Evolutionary conservation across 352 stramenopile genomes (phyloP), one percentile per base, ranked within the genome.

Genomic region (Phytophthora citrophthora): DNA sequence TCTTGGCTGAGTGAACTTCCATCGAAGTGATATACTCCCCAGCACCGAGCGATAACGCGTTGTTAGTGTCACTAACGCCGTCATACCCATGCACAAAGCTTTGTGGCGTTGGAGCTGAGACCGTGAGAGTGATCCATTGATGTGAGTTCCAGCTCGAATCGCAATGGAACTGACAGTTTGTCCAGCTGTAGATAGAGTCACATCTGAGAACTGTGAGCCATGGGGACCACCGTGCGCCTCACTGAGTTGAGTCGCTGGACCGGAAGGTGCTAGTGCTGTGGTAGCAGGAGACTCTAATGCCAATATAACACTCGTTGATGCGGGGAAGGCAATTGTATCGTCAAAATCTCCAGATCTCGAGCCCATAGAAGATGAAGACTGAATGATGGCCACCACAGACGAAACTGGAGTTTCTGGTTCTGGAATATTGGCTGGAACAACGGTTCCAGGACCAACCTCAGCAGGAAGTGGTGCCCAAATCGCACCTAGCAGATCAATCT

Each of bases 211-310:
- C 2, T 58, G 4, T 0, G 13, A 32, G 7, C 56, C 38, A 24
- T 64, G 56, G 11, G 56, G 56, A 6, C 56, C 56, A 32, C 56
- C 56, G 20, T 56, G 57, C 3, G 38, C 27, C 29, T 64, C 56
- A 12, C 56, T 64, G 4, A 64, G 49, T 34, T 50, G 50, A 39
- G 34, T 46, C 20, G 32, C 49, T 34, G 23, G 43, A 2, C 20
- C 43, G 8, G 43, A 49, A 49, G 43, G 43, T 34, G 11, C 12
- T 49, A 23, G 43, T 20, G 43, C 23, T 12, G 20, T 36, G 29
- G 29, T 34, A 13, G 29, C 1, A 34, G 29, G 29, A 18, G 43
- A 20, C 20, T 49, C 43, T 2, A 20, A 23, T 15, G 23, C 0
- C 31, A 26, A 18, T 0, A 11, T 26, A 5, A 29, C 41, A 47